Evolutionary conservation across 345 rosid genomes (phyloP).

Genomic region (Mangifera indica): DNA sequence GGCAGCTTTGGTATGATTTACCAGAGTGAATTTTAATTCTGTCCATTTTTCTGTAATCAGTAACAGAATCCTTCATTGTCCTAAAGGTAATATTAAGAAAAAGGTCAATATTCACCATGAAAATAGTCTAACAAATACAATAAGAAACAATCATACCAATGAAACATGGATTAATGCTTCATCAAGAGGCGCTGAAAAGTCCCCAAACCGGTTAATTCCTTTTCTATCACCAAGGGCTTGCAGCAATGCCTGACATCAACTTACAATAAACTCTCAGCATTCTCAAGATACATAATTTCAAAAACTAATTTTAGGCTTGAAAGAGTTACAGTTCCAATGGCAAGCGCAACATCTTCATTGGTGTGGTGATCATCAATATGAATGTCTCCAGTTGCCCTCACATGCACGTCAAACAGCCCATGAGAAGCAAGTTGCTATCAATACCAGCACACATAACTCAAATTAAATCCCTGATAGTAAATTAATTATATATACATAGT

Average conservation of each 20-base stretch:
- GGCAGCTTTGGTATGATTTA: not conserved
- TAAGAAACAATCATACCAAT: constrained; percentile 44
- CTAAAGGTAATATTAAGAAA: not conserved
- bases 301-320: not conserved
- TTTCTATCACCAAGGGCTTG: constrained; percentile 85
- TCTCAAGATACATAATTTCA: not conserved
- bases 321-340: constrained; percentile 72
- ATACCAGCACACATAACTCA: too few relatives aligned
- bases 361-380: constrained; percentile 97
- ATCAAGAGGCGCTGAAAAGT: constrained; percentile 92
- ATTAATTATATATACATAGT: too few relatives aligned
- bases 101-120: not conserved
- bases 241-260: constrained; percentile 60
- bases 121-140: not conserved
- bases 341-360: constrained; percentile 90
- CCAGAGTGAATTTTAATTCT: not conserved
- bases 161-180: constrained; percentile 87
- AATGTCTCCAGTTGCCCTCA: constrained; percentile 82
- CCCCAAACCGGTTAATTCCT: constrained; percentile 91
- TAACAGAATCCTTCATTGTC: not conserved
- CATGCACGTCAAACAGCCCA: constrained; percentile 74
- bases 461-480: too few relatives aligned
- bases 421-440: constrained; percentile 86
- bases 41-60: not conserved
- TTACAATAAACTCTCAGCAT: not conserved